Evolutionary conservation across 2,329 filamentous ascomycete species (phyloP).

Genomic region (Ophiocordyceps camponoti-rufipedis): DNA sequence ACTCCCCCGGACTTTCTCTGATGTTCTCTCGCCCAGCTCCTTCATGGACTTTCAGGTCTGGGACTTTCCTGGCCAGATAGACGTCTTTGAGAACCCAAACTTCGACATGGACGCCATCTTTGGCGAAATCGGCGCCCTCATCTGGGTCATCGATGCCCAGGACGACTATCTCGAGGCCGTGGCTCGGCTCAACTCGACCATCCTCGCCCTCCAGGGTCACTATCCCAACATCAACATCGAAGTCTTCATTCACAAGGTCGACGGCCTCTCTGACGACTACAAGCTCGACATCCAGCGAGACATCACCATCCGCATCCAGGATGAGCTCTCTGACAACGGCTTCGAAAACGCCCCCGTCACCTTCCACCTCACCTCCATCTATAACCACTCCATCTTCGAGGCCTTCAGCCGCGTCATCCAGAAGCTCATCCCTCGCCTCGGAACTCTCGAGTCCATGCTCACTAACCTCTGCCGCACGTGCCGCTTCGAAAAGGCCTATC

Average conservation of each 20-base stretch:
- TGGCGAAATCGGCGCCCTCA: conserved; percentile 79
- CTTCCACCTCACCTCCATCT: conserved; percentile 94
- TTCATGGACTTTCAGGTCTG: conserved; percentile 99
- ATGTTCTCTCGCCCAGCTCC: conserved; percentile 36
- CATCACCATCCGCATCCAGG: conserved; percentile 89
- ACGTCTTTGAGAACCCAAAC: conserved; percentile 68
- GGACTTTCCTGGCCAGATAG: conserved; percentile 91
- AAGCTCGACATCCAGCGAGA: conserved; percentile 91
- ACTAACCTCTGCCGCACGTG: conserved; percentile 88
- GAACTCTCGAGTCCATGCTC: conserved; percentile 81
- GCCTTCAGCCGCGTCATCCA: conserved; percentile 97
- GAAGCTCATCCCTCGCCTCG: conserved; percentile 84
- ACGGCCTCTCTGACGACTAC: conserved; percentile 93
- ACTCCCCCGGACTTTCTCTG: too few species aligned
- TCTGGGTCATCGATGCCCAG: conserved; percentile 97
- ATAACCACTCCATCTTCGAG: conserved; percentile 96
- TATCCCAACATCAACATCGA: conserved; percentile 94
- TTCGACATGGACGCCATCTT: conserved; percentile 92
- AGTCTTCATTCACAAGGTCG: conserved; percentile 97
- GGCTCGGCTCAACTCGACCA: conserved; percentile 68
- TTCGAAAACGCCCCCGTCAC: conserved; percentile 87
- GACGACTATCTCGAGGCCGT: conserved; percentile 94
- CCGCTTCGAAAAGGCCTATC: conserved; percentile 92
- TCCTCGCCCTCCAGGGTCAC: conserved; percentile 69
- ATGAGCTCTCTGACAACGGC: conserved; percentile 83